phyloP scores from a whole-genome alignment of 768 basidiomycete genomes.

The Russula griseocarnosa region DNA sequence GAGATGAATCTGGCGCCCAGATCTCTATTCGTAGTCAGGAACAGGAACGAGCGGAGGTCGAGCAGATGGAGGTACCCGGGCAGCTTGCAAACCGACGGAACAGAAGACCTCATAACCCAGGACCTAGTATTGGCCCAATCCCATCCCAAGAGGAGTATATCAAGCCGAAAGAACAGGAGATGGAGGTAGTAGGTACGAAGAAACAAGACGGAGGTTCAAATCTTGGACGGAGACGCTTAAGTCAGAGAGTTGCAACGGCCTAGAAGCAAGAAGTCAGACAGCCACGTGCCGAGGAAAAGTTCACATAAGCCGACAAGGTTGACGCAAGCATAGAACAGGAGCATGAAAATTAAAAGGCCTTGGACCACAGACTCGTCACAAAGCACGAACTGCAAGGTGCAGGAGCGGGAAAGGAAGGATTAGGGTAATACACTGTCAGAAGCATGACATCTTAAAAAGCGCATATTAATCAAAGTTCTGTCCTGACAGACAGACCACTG shows the following conservation, averaged over 20 bases:
- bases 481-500: too few species aligned
- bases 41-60: not conserved
- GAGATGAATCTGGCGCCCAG: not conserved
- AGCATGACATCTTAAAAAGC: too few species aligned
- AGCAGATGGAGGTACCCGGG: not conserved
- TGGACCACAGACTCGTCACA: not conserved
- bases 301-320: not conserved
- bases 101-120: not conserved
- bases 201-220: not conserved
- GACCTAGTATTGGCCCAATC: not conserved
- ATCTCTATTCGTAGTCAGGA: not conserved
- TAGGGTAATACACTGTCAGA: too few species aligned
- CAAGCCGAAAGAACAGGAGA: slow-evolving; percentile 1
- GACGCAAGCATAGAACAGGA: not conserved
- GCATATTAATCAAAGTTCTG: too few species aligned
- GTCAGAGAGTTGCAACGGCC: slow-evolving; percentile 1
- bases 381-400: not conserved
- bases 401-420: not conserved
- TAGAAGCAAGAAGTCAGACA: not conserved
- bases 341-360: not conserved
- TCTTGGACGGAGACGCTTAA: slow-evolving; percentile 1
- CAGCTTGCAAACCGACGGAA: not conserved
- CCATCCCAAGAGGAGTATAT: not conserved
- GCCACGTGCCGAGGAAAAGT: slow-evolving; percentile 3
- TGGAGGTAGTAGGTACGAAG: not conserved